Base-by-base conservation (phyloP, 2,329 filamentous ascomycete species). In the Hypoxylon sp. region DNA sequence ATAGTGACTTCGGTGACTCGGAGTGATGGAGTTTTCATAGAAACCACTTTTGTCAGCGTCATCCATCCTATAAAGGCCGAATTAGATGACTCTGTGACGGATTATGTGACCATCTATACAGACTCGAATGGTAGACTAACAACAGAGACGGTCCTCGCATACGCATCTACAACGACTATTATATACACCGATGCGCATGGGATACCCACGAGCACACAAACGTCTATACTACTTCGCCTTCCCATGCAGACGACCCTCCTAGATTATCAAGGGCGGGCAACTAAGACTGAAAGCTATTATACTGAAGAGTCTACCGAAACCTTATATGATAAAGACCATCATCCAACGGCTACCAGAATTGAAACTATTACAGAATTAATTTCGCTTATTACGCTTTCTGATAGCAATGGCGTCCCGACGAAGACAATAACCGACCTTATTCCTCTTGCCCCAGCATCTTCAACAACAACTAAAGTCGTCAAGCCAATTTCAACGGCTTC, bases 261-360 rank as follows among this genome's bases (percentile, higher is more conserved):
- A 19, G 55, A 77, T 50, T 47, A 55, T n/a, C 67, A 73, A 22
- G 75, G 75, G n/a, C 29, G 11, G 8, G 67, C 71, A 14, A 76
- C 72, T 0, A 63, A 63, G 22, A 76, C 75, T 5, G 8, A 67
- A 26, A 58, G 71, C 13, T 76, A 63, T 56, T 76, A 72, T 48
- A 26, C 64, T 33, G 63, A 65, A 4, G 8, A 57, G 33, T 29
- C 59, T 2, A 54, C 56, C 3, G 5, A 58, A 13, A 70, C 71
- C 14, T 46, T 75, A 8, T 67, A 42, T 39, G 67, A 75, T 33
- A 39, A 11, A 13, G 55, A 69, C 8, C 44, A 64, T 14, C 37
- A 48, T 13, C 67, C 75, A 17, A 76, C 71, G 8, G 68, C 72
- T 5, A 77, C 75, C 0, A 8, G 22, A 11, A 70, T 57, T 2